Evolutionary conservation across 148 eudicot species (phyloP).

Genomic region (Fagopyrum tataricum): DNA sequence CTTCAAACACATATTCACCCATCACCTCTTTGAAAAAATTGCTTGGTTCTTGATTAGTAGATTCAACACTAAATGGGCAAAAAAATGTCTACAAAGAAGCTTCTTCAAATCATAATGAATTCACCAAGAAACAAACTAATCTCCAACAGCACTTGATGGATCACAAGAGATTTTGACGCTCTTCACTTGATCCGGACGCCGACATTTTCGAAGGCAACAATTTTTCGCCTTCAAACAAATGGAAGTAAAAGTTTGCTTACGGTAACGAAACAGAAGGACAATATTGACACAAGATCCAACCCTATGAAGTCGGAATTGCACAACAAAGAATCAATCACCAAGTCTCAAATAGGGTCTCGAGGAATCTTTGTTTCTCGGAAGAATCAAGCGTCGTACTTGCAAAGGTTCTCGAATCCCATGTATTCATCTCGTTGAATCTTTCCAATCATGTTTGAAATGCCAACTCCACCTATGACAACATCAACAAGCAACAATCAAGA

Average conservation of each 20-base stretch:
- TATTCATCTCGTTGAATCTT: conserved; percentile 62
- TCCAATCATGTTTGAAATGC: conserved; percentile 68
- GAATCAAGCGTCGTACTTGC: conserved; percentile 43
- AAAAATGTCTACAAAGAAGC: not conserved
- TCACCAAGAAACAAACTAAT: conserved; percentile 8
- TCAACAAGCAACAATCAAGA: not conserved
- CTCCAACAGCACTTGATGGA: not conserved
- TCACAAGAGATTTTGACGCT: not conserved
- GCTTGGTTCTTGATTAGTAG: not conserved
- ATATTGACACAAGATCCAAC: not conserved
- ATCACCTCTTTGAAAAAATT: too few relatives aligned
- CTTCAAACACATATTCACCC: too few relatives aligned
- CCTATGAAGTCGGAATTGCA: not conserved
- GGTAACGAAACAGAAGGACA: not conserved
- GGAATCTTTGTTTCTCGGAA: not conserved
- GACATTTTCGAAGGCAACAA: not conserved
- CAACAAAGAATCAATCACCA: too few relatives aligned
- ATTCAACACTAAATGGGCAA: not conserved
- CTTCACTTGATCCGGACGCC: conserved; percentile 4
- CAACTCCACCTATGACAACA: conserved; percentile 57
- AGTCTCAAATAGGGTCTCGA: not conserved
- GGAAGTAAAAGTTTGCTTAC: not conserved
- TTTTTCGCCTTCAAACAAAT: conserved; percentile 2
- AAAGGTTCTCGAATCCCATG: conserved; percentile 87
- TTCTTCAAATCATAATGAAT: not conserved